Evolutionary conservation across 164 flowering plant species (phyloP).

Genomic region (Chimonanthus praecox): DNA sequence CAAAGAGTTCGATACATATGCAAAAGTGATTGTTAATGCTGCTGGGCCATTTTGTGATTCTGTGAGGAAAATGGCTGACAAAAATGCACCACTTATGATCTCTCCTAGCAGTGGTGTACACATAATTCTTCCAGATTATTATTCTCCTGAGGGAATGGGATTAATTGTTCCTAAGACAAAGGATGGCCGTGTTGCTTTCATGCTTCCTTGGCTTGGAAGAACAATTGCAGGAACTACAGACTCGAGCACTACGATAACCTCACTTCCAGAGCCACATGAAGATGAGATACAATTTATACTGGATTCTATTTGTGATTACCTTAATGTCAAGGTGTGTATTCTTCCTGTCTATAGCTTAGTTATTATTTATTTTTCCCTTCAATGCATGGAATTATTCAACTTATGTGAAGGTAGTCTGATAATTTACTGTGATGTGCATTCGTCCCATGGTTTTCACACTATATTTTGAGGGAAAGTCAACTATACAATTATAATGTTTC

Average conservation of each 20-base stretch:
- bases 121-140: constrained; percentile 93
- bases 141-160: constrained; percentile 99
- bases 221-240: constrained; percentile 96
- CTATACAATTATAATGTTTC: too few species aligned
- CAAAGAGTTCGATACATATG: constrained; percentile 81
- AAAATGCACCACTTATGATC: constrained; percentile 69
- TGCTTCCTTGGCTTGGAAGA: constrained; percentile 99
- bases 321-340: constrained; percentile 69
- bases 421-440: too few species aligned
- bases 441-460: too few species aligned
- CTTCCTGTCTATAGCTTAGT: not conserved
- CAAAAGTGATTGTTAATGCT: constrained; percentile 92
- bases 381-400: not conserved
- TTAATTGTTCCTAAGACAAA: constrained; percentile 98
- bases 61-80: constrained; percentile 75
- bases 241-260: constrained; percentile 74
- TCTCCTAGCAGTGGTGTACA: constrained; percentile 99
- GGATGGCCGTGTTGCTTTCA: constrained; percentile 97
- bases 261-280: constrained; percentile 96
- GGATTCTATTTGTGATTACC: constrained; percentile 93
- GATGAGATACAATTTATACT: constrained; percentile 94
- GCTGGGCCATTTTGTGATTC: constrained; percentile 98
- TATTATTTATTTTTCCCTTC: not conserved
- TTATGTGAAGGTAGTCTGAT: not conserved
- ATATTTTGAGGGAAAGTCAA: too few species aligned